phyloP scores from a whole-genome alignment of 306 rosid species.

The Canavalia ensiformis region DNA sequence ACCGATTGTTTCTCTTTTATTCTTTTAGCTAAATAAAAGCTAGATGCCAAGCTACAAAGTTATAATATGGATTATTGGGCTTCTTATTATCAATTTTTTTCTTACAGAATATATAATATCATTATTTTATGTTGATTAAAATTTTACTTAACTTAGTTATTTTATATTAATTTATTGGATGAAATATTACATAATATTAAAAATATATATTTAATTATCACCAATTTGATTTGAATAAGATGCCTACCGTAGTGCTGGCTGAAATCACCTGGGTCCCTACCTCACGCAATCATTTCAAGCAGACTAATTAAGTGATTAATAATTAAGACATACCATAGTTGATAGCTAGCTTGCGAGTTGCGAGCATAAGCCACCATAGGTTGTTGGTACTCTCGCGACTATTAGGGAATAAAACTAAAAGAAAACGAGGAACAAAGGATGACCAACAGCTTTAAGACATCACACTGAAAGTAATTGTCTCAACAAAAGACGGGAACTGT shows the following conservation, averaged over 20 bases:
- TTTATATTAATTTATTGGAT: no score
- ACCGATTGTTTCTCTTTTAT: neutral
- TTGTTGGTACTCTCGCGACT: neutral
- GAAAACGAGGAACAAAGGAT: neutral
- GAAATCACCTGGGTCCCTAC: constrained; percentile 21
- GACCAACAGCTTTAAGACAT: neutral
- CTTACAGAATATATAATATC: neutral
- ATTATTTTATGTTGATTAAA: neutral
- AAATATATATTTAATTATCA: neutral
- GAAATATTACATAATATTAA: neutral
- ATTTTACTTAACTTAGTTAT: neutral
- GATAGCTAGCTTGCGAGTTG: neutral
- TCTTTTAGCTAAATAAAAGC: no score
- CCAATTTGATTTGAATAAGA: neutral
- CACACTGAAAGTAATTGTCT: neutral
- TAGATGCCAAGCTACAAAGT: neutral
- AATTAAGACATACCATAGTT: neutral
- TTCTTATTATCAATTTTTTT: no score
- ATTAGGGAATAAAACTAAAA: neutral
- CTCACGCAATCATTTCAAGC: constrained; percentile 1
- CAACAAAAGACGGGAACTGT: neutral
- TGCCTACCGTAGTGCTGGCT: constrained; percentile 24
- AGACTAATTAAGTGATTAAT: constrained; percentile 17
- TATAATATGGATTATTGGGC: neutral
- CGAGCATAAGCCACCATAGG: neutral